These are phyloP conservation scores for Skeletonema grethae DNA, from an alignment of 108 stramenopile species.

Conservation along the genomic window DNA sequence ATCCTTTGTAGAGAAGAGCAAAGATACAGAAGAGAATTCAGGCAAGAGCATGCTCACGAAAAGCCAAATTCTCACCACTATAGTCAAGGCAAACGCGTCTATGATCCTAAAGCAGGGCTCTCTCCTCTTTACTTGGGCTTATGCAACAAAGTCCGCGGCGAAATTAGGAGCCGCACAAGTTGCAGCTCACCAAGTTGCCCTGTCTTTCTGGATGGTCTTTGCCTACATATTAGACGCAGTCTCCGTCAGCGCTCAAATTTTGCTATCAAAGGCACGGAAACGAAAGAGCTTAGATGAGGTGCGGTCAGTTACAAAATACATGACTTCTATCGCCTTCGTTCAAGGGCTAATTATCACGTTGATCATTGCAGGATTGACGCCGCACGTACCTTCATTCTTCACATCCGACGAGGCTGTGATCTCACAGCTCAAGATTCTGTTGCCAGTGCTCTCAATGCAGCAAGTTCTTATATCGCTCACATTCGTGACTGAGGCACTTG, in stretches of 20 bases:
- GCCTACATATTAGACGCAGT: conserved; percentile 60
- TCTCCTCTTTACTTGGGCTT: conserved; percentile 62
- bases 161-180: conserved; percentile 60
- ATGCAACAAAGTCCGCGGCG: conserved; percentile 60
- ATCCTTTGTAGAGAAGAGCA: neutral
- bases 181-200: conserved; percentile 70
- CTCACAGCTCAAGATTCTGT: conserved; percentile 34
- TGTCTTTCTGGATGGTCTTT: conserved; percentile 59
- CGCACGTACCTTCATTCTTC: conserved; percentile 43
- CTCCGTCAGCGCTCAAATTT: conserved; percentile 61
- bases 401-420: conserved; percentile 44
- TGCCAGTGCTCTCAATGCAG: conserved; percentile 60
- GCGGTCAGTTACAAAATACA: conserved; percentile 51
- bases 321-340: conserved; percentile 45
- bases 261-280: conserved; percentile 39
- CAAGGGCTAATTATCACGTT: conserved; percentile 48
- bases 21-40: neutral
- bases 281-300: conserved; percentile 22
- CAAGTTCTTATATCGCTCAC: conserved; percentile 60
- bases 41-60: neutral
- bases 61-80: conserved; percentile 23
- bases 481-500: conserved; percentile 52
- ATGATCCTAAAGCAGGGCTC: conserved; percentile 63
- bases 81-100: conserved; percentile 58
- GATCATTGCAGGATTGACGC: conserved; percentile 19